phyloP scores from a whole-genome alignment of 805 yeast species.

The Candida ulmi region DNA sequence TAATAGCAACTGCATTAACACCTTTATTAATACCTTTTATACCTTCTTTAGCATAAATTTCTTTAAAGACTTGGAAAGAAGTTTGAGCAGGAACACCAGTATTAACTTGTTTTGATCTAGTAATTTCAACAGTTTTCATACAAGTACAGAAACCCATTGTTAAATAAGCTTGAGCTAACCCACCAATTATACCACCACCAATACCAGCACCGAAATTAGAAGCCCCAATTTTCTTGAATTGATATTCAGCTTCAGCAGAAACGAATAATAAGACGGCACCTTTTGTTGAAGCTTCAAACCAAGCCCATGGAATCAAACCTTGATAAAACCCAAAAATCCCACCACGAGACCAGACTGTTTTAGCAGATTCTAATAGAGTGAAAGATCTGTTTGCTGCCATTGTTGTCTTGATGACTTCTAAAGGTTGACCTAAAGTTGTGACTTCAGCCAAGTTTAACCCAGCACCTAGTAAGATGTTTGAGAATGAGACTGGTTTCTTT shows the following conservation, averaged over 20 bases:
- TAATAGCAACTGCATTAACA: constrained; percentile 97
- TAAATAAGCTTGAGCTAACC: constrained; percentile 91
- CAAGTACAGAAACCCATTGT: constrained; percentile 99
- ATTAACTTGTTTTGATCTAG: constrained; percentile 73
- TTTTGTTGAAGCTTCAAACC: constrained; percentile 99
- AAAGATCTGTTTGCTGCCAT: constrained; percentile 94
- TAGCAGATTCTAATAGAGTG: constrained; percentile 59
- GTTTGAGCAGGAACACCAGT: constrained; percentile 68
- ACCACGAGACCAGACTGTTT: constrained; percentile 87
- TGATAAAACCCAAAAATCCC: constrained; percentile 91
- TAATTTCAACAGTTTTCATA: constrained; percentile 98
- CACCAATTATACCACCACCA: constrained; percentile 94
- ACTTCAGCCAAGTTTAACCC: constrained; percentile 90
- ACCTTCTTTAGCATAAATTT: constrained; percentile 82
- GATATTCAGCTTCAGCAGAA: constrained; percentile 87
- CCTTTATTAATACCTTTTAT: constrained; percentile 94
- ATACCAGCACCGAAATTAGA: constrained; percentile 81
- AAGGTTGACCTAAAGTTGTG: constrained; percentile 93
- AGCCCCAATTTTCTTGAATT: constrained; percentile 56
- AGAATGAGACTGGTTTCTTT: constrained; percentile 82
- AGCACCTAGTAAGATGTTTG: constrained; percentile 90
- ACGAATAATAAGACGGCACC: constrained; percentile 95
- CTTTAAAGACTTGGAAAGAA: constrained; percentile 80
- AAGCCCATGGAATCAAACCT: constrained; percentile 98
- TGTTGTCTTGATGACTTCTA: constrained; percentile 93